Evolutionary conservation across 108 stramenopile species (phyloP).

Genomic region (Fragilaria crotonensis): DNA sequence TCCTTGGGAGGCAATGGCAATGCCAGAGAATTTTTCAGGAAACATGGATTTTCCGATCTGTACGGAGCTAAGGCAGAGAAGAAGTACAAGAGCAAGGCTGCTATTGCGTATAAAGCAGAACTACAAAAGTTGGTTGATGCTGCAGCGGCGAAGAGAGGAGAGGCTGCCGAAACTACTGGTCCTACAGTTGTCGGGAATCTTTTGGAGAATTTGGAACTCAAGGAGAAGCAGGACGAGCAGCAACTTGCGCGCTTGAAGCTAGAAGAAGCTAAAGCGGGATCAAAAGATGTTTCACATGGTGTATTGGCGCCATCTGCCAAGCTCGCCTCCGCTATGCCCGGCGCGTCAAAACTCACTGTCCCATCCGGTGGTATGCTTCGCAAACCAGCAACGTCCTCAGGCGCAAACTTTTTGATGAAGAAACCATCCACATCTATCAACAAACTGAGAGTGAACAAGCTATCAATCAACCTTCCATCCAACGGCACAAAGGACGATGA

Average conservation of each 20-base stretch:
- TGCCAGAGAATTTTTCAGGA: slow-evolving; percentile 71
- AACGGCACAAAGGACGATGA: slow-evolving; percentile 12
- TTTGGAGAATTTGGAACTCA: slow-evolving; percentile 54
- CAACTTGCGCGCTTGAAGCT: slow-evolving; percentile 38
- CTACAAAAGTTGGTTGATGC: slow-evolving; percentile 61
- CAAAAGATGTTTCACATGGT: slow-evolving; percentile 1
- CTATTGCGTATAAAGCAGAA: slow-evolving; percentile 61
- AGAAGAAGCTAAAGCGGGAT: slow-evolving; percentile 22
- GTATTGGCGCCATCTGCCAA: slow-evolving; percentile 48
- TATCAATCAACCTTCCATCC: slow-evolving; percentile 12
- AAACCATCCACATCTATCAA: slow-evolving; percentile 28
- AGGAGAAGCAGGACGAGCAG: slow-evolving; percentile 39
- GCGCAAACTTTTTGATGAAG: slow-evolving; percentile 57
- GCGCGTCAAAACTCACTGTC: slow-evolving; percentile 52
- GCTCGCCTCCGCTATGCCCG: slow-evolving; percentile 54
- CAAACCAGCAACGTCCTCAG: slow-evolving; percentile 44
- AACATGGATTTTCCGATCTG: slow-evolving; percentile 73
- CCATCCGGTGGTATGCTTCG: slow-evolving; percentile 50
- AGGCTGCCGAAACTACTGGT: slow-evolving; percentile 20
- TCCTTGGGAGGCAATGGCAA: slow-evolving; percentile 84
- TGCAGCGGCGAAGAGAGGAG: slow-evolving; percentile 47
- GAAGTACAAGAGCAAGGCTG: slow-evolving; percentile 82
- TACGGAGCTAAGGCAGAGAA: slow-evolving; percentile 73
- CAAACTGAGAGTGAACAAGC: slow-evolving; percentile 70
- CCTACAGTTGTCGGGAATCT: slow-evolving; percentile 16